Conservation (phyloP, 1,284 basidiomycete species). For the Boletus smithii region DNA sequence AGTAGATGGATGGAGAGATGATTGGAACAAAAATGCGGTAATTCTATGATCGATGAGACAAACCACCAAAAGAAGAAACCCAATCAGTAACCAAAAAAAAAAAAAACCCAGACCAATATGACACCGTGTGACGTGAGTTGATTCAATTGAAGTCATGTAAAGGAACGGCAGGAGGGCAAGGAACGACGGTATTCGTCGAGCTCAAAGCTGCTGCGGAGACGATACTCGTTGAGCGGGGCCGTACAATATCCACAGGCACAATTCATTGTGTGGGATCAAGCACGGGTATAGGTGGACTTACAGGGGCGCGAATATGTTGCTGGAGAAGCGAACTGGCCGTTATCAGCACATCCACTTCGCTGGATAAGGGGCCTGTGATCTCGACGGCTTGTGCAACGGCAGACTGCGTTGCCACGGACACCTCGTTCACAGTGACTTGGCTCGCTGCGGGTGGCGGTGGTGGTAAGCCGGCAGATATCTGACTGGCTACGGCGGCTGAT, state of each 20-base stretch:
- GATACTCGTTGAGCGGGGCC: conserved; percentile 30
- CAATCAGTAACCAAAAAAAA: conserved; percentile 23
- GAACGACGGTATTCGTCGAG: conserved; percentile 12
- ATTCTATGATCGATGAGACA: conserved; percentile 34
- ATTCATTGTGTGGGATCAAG: conserved; percentile 31
- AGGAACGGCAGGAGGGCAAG: conserved; percentile 22
- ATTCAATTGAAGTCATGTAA: conserved; percentile 29
- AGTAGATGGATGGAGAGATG: conserved; percentile 13
- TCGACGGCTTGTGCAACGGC: conserved; percentile 44
- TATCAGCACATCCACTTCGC: conserved; percentile 35
- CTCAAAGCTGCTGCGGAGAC: conserved; percentile 22
- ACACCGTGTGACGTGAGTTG: conserved; percentile 21
- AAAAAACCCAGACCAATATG: conserved; percentile 23
- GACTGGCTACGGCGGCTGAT: conserved; percentile 41
- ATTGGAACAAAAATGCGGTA: conserved; percentile 18
- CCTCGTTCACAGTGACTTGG: conserved; percentile 70
- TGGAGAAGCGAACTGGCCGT: conserved; percentile 37
- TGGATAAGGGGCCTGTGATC: conserved; percentile 38
- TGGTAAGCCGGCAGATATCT: conserved; percentile 39
- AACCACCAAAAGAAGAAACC: conserved; percentile 21
- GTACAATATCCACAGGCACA: conserved; percentile 26
- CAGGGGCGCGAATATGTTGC: conserved; percentile 30
- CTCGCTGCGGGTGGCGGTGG: conserved; percentile 42
- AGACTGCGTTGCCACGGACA: conserved; percentile 70
- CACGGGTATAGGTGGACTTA: conserved; percentile 28